Base-by-base conservation (phyloP, 441 rosid species). In the Adansonia grandidieri region DNA sequence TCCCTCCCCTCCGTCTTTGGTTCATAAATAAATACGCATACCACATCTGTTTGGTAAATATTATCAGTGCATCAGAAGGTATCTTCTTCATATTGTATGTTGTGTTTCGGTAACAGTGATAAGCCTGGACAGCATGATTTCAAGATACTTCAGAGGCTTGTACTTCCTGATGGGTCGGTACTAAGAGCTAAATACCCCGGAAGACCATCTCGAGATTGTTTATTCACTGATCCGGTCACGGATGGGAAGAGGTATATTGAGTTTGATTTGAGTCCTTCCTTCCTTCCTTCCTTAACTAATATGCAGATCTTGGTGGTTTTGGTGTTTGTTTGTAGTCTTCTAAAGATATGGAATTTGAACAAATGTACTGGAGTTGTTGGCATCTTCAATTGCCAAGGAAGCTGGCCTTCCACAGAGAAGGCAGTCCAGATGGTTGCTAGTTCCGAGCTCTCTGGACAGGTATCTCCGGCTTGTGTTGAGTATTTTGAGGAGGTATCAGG, bases 291-390 rank as follows among this genome's bases (percentile, higher is more conserved):
- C 1, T 32, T 68, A 40, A 13, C 14, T 70, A 56, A 56, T 56
- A 56, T 17, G 13, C 6, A 6, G 13, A 19, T 15, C 11, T 77
- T 64, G 15, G 69, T 37, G 15, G 24, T 51, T 62, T n/a, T 5
- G 58, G 10, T 54, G 48, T 64, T 53, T 63, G 51, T 42, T 24
- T 60, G 65, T 17, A 89, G 92, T 67, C 91, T 88, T 71, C 84
- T 87, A 61, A 87, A 89, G 85, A 84, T 88, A 9, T 89, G 90
- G 93, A 89, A 89, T 71, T 51, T 89, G 86, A 89, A 88, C 84
- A 75, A 85, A 67, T 85, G 89, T 24, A 83, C 84, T 6, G 88
- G 90, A 65, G 87, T 88, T 50, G 64, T 89, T 19, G 93, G 89
- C 9, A 81, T 84, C 61, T 87, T 89, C 85, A 89, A 88, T 75